Percentiles rank a stretch among this genome's conserved stretches.
Conservation (phyloP, 2,329 filamentous ascomycete species). For the Phialocephala subalpina region DNA sequence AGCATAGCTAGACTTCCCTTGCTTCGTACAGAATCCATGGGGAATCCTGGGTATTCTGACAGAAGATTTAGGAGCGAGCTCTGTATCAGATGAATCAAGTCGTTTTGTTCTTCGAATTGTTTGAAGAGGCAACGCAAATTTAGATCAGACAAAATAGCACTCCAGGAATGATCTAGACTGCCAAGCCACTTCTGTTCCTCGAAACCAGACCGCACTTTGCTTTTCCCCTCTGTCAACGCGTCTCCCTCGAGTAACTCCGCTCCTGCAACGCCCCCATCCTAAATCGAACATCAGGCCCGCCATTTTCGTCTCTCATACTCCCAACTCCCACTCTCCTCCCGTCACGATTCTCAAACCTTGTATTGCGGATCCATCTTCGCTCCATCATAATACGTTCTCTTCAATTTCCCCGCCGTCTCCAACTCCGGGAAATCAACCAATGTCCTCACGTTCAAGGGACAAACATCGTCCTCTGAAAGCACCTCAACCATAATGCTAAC, state of each 20-base stretch:
- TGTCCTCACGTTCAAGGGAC: slow-evolving; percentile 33
- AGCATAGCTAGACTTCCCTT: too few species aligned
- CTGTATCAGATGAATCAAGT: too few species aligned
- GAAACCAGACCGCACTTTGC: neutral
- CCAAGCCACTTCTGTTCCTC: too few species aligned
- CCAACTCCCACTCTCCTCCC: neutral
- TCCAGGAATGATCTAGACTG: too few species aligned
- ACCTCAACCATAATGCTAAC: slow-evolving; percentile 30
- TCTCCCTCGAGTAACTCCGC: too few species aligned
- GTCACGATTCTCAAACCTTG: slow-evolving; percentile 6
- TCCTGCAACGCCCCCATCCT: neutral
- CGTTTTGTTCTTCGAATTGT: too few species aligned
- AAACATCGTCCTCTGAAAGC: slow-evolving; percentile 19
- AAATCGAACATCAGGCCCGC: too few species aligned
- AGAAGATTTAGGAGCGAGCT: too few species aligned
- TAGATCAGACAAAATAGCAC: too few species aligned
- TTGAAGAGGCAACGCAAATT: too few species aligned
- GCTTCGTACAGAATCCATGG: too few species aligned
- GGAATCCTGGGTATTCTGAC: too few species aligned
- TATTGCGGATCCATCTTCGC: slow-evolving; percentile 26
- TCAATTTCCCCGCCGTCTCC: slow-evolving; percentile 17
- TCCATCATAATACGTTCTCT: slow-evolving; percentile 28
- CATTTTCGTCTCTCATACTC: neutral
- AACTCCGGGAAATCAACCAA: slow-evolving; percentile 24
- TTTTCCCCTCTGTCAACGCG: neutral